A percentile compares a stretch with the other conserved stretches of the same genome.
These are phyloP conservation scores for Blyttiomyces sp. DNA, from an alignment of 371 early-diverging fungal species.

Conservation along the genomic window DNA sequence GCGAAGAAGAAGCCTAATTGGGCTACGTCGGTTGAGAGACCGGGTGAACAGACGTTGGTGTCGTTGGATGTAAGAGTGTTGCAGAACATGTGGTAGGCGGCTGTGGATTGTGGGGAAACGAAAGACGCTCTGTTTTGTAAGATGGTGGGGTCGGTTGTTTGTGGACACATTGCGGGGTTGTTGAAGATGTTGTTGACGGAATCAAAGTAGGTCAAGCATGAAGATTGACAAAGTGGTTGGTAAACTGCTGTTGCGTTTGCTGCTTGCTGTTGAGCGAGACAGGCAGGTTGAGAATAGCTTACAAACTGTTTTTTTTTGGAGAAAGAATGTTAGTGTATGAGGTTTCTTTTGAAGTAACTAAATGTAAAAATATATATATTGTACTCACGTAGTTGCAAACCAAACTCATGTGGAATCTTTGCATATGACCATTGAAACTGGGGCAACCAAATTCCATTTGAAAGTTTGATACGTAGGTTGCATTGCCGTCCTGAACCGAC, in stretches of 20 bases:
- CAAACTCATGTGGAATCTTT: constrained; percentile 16
- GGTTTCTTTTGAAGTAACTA: too few relatives aligned
- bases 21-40: constrained; percentile 13
- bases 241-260: constrained; percentile 8
- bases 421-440: constrained; percentile 11
- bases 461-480: constrained; percentile 11
- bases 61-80: constrained; percentile 14
- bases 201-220: constrained; percentile 24
- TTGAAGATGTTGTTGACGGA: constrained; percentile 23
- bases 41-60: constrained; percentile 12
- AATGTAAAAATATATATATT: neutral
- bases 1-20: constrained; percentile 24
- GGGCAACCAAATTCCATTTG: constrained; percentile 18
- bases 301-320: constrained; percentile 7
- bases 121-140: neutral
- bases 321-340: too few relatives aligned
- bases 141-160: neutral
- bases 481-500: neutral
- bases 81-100: constrained; percentile 20
- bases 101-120: neutral
- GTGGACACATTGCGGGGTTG: constrained; percentile 24
- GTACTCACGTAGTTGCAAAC: constrained; percentile 26
- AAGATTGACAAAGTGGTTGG: constrained; percentile 27
- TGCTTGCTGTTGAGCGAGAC: constrained; percentile 4
- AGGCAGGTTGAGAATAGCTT: constrained; percentile 2